Evolutionary conservation across 257 asterid species (phyloP).

Genomic region (Solanum chmielewskii): DNA sequence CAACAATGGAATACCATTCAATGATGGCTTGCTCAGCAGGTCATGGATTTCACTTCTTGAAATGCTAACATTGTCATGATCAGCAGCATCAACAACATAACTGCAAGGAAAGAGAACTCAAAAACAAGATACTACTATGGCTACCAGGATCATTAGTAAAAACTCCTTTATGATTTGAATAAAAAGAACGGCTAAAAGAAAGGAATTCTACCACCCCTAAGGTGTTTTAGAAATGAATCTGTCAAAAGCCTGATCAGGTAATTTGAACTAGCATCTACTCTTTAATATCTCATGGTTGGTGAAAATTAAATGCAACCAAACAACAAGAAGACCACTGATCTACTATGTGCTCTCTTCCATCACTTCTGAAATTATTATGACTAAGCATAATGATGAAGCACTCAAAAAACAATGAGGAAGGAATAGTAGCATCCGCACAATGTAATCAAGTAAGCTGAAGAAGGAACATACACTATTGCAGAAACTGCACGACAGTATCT

Average conservation of each 20-base stretch:
- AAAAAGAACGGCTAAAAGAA: not conserved
- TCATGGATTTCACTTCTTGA: conserved; percentile 87
- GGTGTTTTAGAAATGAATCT: not conserved
- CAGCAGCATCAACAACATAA: conserved; percentile 97
- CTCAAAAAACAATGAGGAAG: not conserved
- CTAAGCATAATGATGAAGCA: not conserved
- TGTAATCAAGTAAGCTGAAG: not conserved
- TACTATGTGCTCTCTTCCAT: not conserved
- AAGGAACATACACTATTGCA: conserved; percentile 74
- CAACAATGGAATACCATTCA: conserved; percentile 85
- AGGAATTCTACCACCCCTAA: not conserved
- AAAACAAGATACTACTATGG: not conserved
- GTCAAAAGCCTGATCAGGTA: not conserved
- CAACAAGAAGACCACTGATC: not conserved
- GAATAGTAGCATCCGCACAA: not conserved
- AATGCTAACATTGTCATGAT: conserved; percentile 67
- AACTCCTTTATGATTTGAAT: not conserved
- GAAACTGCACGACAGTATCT: conserved; percentile 97
- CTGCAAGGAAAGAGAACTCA: conserved; percentile 27
- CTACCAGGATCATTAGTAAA: not conserved
- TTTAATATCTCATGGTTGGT: not conserved
- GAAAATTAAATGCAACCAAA: not conserved
- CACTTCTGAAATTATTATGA: not conserved
- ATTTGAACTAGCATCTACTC: not conserved
- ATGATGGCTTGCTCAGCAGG: conserved; percentile 79